phyloP scores from a whole-genome alignment of 1,284 basidiomycete species.

The Tylopilus sp. region DNA sequence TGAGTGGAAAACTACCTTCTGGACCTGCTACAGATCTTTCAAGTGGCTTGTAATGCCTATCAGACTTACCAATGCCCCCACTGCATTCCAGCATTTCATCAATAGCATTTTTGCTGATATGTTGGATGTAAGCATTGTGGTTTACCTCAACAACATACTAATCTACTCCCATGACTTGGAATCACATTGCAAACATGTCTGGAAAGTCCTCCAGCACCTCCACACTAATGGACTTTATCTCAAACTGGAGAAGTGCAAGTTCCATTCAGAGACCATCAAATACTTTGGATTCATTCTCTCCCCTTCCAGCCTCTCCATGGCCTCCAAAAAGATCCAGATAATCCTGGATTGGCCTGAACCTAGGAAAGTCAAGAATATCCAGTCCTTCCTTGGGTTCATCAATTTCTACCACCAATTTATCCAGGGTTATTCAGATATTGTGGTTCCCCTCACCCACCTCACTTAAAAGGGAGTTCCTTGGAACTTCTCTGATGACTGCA shows the following conservation, averaged over 20 bases:
- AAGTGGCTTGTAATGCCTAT: too few relatives aligned
- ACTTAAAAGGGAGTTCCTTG: neutral
- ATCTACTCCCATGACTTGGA: neutral
- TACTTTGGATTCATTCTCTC: slow-evolving; percentile 28
- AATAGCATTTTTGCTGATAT: neutral
- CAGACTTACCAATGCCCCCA: too few relatives aligned
- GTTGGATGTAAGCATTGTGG: neutral
- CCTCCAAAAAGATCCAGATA: neutral
- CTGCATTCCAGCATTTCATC: neutral
- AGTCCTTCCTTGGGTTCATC: neutral
- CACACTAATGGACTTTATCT: slow-evolving; percentile 10
- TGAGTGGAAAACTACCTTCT: too few relatives aligned
- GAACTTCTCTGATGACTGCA: neutral
- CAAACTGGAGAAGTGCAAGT: slow-evolving; percentile 35
- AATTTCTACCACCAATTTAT: neutral
- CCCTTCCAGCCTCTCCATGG: neutral
- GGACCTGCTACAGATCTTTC: too few relatives aligned
- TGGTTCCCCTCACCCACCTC: neutral
- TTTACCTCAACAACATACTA: slow-evolving; percentile 1
- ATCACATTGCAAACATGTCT: neutral
- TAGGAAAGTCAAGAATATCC: slow-evolving; percentile 12
- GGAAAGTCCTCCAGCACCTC: neutral
- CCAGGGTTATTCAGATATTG: neutral
- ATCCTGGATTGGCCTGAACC: slow-evolving; percentile 7
- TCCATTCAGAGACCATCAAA: slow-evolving; percentile 16